Base-by-base conservation (phyloP, 2,329 filamentous ascomycete species). In the Chaetomiaceae sp. region DNA sequence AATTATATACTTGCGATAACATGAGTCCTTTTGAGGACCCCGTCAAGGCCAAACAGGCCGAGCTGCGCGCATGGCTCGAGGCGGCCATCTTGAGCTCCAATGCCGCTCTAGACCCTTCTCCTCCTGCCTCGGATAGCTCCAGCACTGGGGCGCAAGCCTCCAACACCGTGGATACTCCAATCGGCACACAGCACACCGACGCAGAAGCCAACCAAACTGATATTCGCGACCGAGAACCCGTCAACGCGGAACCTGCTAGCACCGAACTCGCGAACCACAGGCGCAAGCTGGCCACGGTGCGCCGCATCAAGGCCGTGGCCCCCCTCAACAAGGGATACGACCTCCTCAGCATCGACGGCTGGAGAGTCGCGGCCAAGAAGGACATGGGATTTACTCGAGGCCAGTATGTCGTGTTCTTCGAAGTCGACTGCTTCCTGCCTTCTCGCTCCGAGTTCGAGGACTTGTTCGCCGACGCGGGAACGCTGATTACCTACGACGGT, bases 341-440 rank as follows among this genome's bases (percentile, higher is more conserved):
- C 2, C 17, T 62, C 8, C 50, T 55, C 2, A 48, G 41, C 12
- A 37, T 67, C 13, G 63, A 63, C 40, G 64, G 62, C 12, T 67
- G 63, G 63, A 56, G 40, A 2, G 59, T 62, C 23, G 47, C 58
- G 1, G 57, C 63, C 5, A 45, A 48, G 9, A 51, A 43, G 3
- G 17, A 10, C 12, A 23, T 50, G 8, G 34, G 42, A 1, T 62
- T 65, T 48, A 10, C 19, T 19, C 16, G 23, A 7, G 55, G 55
- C 8, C 51, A 64, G 1, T 42, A 55, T 3, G 58, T 60, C 1
- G 8, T 66, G 1, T 64, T 63, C 30, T 50, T 62, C 21, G 62
- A 66, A 54, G 50, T 59, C 3, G 65, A 65, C 35, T 44, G 59
- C 0, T 66, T 63, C 44, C 51, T 66, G 2, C 65, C 63, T 0